Evolutionary conservation across 371 early-diverging fungal species (phyloP), one percentile per base, ranked within the genome.

Genomic region (Mortierella sp.): DNA sequence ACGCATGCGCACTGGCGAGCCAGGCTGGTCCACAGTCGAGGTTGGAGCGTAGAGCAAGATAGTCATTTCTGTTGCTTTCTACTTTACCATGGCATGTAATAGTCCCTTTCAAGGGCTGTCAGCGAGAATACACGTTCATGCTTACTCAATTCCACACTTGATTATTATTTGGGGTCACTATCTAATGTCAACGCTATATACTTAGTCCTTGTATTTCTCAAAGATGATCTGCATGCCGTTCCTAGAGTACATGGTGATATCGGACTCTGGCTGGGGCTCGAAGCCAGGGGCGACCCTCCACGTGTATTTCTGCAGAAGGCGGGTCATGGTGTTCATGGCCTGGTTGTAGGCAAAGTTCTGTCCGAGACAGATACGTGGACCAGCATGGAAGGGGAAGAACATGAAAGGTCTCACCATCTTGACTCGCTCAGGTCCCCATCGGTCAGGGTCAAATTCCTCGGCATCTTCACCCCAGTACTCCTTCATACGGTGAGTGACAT

Each of bases 381-480:
- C 78, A 0, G 78, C 78, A 54, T 76, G 70, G 78, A 76, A 76
- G 45, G 78, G 71, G 70, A 70, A 70, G 63, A 70, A 76, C 71
- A 70, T 76, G 65, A 70, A 76, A 1, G 78, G 78, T 10, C 78
- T 49, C 3, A 70, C 63, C 10, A 48, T 7, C 71, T 76, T 76
- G 71, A 76, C 70, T 10, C 71, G 63, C 49, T 70, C 78, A 8
- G 71, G 67, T 0, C 70, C 71, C 90, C 91, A 91, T 26, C 91
- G 82, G 14, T 81, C 83, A 14, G 91, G 91, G 10, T 82, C 79
- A 64, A 89, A 91, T 34, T 81, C 81, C 53, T 87, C 80, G 2
- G 82, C 87, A 66, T 91, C 88, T 16, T 83, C 83, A 3, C 91
- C 91, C 91, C 90, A 91, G 58, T 82, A 78, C 13, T 79, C 71